Conservation (phyloP, 139 green algal species). For the Chloropicon primus region DNA sequence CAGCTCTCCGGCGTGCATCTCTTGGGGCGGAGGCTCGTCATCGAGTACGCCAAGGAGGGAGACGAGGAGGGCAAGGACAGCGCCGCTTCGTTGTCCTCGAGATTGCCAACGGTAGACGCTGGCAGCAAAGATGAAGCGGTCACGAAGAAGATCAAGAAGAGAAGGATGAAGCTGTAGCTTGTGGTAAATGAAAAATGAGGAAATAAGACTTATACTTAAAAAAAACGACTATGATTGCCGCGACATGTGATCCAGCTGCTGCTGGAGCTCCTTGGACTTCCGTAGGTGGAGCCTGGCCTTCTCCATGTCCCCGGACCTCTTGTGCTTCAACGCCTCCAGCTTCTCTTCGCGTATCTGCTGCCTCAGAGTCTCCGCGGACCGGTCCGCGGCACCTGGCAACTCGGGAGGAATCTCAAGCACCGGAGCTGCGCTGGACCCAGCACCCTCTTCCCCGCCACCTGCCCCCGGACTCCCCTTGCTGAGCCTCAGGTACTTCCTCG, state of each 20-base stretch:
- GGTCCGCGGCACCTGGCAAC: background rate
- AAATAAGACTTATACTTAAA: background rate
- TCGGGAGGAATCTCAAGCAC: background rate
- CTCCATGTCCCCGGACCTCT: background rate
- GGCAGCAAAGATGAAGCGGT: too few relatives aligned
- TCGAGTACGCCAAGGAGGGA: constrained; percentile 64
- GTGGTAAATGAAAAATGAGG: too few relatives aligned
- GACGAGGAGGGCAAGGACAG: constrained; percentile 1
- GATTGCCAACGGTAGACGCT: too few relatives aligned
- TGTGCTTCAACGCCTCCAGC: background rate
- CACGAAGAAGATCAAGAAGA: too few relatives aligned
- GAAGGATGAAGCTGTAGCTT: too few relatives aligned
- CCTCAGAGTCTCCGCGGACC: background rate
- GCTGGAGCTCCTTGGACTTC: background rate
- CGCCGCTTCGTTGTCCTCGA: too few relatives aligned
- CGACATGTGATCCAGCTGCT: background rate
- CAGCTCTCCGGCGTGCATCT: constrained; percentile 70
- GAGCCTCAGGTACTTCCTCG: background rate
- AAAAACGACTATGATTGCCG: background rate
- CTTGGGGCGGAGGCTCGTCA: constrained; percentile 80
- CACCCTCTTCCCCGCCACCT: background rate
- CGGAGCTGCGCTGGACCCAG: too few relatives aligned
- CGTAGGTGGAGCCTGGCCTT: background rate
- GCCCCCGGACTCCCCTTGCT: background rate
- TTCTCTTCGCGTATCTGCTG: background rate